Evolutionary conservation across 352 stramenopile species (phyloP).

Genomic region (Pythium guiyangense): DNA sequence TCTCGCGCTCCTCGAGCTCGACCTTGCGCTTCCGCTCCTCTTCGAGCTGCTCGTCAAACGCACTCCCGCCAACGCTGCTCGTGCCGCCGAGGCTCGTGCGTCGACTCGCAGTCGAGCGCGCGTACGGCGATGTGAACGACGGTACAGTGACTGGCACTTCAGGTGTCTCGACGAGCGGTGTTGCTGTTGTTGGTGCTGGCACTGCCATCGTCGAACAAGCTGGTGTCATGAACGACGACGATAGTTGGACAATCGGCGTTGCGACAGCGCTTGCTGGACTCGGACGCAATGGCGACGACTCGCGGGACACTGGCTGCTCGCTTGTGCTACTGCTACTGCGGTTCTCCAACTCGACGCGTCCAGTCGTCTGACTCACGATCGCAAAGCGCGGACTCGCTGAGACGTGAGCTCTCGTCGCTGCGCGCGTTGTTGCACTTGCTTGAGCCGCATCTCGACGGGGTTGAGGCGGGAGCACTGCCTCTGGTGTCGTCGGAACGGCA

Average conservation of each 20-base stretch:
- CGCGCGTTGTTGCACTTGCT: background rate
- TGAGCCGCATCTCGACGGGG: too few species aligned
- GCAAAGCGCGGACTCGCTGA: slow-evolving; percentile 5
- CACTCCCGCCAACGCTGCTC: background rate
- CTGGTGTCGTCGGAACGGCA: background rate
- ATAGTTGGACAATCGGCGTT: background rate
- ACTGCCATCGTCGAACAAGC: background rate
- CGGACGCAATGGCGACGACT: too few species aligned
- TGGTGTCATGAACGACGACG: background rate
- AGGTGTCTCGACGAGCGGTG: too few species aligned
- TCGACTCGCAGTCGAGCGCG: background rate
- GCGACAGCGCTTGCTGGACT: background rate
- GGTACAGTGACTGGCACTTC: background rate
- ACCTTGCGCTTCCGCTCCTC: slow-evolving; percentile 5
- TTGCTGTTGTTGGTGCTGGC: background rate
- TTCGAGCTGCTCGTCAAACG: background rate
- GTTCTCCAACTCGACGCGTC: slow-evolving; percentile 15
- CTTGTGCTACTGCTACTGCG: background rate
- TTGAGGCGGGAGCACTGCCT: background rate
- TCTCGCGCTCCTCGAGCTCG: slow-evolving; percentile 10
- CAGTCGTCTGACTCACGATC: slow-evolving; percentile 12
- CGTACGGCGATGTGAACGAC: too few species aligned
- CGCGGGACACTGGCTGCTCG: too few species aligned
- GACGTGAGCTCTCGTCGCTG: background rate
- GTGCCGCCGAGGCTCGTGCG: background rate